Evolutionary conservation across 495 filamentous ascomycete species (phyloP).

Genomic region (Usnea hakonensis): DNA sequence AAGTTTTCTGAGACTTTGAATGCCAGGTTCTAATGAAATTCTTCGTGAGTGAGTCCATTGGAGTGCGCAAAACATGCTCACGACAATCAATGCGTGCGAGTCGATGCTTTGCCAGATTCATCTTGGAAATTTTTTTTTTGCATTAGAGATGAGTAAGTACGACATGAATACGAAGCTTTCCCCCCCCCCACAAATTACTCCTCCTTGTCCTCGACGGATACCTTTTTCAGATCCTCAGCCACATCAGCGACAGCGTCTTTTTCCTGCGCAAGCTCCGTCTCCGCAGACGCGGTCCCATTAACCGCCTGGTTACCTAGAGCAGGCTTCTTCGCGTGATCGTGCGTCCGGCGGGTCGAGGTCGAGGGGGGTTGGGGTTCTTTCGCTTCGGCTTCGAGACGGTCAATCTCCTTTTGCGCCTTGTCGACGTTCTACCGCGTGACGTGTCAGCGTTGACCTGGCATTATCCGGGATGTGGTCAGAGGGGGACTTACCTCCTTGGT

Average conservation of each 20-base stretch:
- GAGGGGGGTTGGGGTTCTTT: constrained; percentile 36
- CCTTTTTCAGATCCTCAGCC: constrained; percentile 51
- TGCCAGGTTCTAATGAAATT: too few species aligned
- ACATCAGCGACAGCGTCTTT: constrained; percentile 51
- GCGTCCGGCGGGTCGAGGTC: constrained; percentile 25
- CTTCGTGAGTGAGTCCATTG: too few species aligned
- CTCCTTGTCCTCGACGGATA: constrained; percentile 45
- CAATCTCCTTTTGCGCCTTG: constrained; percentile 61
- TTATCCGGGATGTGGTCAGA: not conserved
- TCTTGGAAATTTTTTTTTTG: too few species aligned
- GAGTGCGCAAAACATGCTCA: too few species aligned
- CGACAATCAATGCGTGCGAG: too few species aligned
- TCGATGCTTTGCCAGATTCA: too few species aligned
- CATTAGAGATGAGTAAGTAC: too few species aligned
- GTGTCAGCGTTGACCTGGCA: constrained; percentile 16
- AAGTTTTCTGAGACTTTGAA: too few species aligned
- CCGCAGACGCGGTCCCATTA: constrained; percentile 46
- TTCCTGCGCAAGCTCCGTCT: constrained; percentile 50
- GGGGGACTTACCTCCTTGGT: constrained; percentile 71
- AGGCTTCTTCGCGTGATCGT: constrained; percentile 47
- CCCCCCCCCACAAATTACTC: not conserved
- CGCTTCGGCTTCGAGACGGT: constrained; percentile 52
- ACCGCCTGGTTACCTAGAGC: constrained; percentile 41
- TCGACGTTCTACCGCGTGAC: constrained; percentile 56
- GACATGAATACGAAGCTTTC: too few species aligned